These are phyloP conservation scores for Pouteria glomerata DNA, from an alignment of 148 eudicot genomes.

Conservation along the genomic window DNA sequence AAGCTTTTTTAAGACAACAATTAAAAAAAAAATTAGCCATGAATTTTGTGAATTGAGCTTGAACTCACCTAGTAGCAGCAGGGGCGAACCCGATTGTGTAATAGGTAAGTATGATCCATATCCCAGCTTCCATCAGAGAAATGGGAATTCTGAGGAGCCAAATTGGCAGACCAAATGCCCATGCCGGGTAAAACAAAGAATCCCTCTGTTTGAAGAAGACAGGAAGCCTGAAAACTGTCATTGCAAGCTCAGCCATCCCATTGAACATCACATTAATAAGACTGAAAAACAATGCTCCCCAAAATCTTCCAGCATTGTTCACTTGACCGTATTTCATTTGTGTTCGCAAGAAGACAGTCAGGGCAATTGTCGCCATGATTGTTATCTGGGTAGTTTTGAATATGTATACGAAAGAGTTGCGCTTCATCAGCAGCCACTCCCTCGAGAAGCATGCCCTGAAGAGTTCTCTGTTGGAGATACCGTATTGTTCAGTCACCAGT, in stretches of 20 bases:
- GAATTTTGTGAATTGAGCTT: no score
- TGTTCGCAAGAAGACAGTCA: slow-evolving; percentile 38
- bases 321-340: slow-evolving; percentile 30
- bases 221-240: slow-evolving; percentile 32
- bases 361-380: slow-evolving; percentile 26
- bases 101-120: slow-evolving; percentile 36
- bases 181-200: slow-evolving; percentile 29
- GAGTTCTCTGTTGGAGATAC: slow-evolving; percentile 30
- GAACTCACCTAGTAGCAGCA: slow-evolving; percentile 20
- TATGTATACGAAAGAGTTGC: slow-evolving; percentile 30
- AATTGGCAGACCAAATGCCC: slow-evolving; percentile 40
- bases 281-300: slow-evolving; percentile 40
- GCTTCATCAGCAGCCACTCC: slow-evolving; percentile 41
- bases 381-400: slow-evolving; percentile 38
- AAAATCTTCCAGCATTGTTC: slow-evolving; percentile 29
- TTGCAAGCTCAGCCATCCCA: slow-evolving; percentile 33
- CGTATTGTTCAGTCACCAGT: slow-evolving; percentile 30
- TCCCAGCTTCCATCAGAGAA: slow-evolving; percentile 30
- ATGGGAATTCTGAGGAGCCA: slow-evolving; percentile 33
- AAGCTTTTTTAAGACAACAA: no score
- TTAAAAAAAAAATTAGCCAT: no score
- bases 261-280: slow-evolving; percentile 40
- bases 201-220: slow-evolving; percentile 42
- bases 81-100: slow-evolving; percentile 42
- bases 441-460: slow-evolving; percentile 31